Percentiles rank a stretch among this genome's conserved stretches.
These are phyloP conservation scores for Flaveria floridana DNA, from an alignment of 140 eudicot genomes.

Conservation along the genomic window DNA sequence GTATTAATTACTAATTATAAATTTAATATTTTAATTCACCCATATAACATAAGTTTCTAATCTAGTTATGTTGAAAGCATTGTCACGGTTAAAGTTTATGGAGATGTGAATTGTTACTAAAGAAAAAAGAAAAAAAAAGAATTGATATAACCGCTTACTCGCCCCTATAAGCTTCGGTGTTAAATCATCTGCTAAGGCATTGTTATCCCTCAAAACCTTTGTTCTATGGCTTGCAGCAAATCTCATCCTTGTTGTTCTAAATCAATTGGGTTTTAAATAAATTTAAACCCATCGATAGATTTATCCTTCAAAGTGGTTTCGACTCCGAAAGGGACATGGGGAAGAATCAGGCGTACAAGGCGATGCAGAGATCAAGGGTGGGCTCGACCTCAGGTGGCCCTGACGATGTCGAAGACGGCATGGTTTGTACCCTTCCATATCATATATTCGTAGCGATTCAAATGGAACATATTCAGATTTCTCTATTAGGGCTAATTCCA, in stretches of 20 bases:
- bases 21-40: too few relatives aligned
- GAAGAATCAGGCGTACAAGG: constrained; percentile 92
- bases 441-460: background rate
- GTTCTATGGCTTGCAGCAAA: background rate
- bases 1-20: too few relatives aligned
- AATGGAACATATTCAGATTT: too few relatives aligned
- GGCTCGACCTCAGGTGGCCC: constrained; percentile 71
- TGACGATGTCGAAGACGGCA: constrained; percentile 91
- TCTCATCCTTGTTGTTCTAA: background rate
- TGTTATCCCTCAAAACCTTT: background rate
- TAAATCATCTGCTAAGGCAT: too few relatives aligned
- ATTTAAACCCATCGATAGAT: background rate
- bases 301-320: background rate
- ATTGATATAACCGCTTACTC: too few relatives aligned
- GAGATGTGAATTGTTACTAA: too few relatives aligned
- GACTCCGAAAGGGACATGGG: constrained; percentile 49
- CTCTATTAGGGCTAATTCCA: constrained; percentile 7
- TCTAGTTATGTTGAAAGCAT: too few relatives aligned
- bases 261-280: background rate
- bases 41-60: too few relatives aligned
- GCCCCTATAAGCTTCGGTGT: too few relatives aligned
- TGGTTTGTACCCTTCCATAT: constrained; percentile 93
- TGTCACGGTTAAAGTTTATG: too few relatives aligned
- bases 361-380: constrained; percentile 89
- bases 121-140: too few relatives aligned